These are phyloP conservation scores for Colletotrichum sp. DNA, from an alignment of 2,329 filamentous ascomycete species.

Conservation along the genomic window DNA sequence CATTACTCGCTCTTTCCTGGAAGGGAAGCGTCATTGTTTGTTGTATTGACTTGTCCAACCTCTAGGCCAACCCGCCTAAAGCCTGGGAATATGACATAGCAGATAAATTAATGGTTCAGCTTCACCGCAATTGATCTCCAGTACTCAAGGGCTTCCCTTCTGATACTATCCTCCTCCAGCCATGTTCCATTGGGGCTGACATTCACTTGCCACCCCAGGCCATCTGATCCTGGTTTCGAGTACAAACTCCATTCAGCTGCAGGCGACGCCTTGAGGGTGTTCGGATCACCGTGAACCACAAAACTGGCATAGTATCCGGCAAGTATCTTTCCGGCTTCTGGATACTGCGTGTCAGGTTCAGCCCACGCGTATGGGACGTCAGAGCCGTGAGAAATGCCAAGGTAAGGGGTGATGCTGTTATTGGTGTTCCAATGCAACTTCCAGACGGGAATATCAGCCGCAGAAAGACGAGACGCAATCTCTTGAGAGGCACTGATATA, in stretches of 20 bases:
- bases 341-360: neutral
- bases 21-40: neutral
- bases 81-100: accelerated
- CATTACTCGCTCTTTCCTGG: accelerated
- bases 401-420: constrained; percentile 35
- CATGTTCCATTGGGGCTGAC: neutral
- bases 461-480: neutral
- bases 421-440: constrained; percentile 44
- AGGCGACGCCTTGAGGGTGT: constrained; percentile 24
- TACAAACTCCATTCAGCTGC: constrained; percentile 26
- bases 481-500: constrained; percentile 1
- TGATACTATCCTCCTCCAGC: neutral
- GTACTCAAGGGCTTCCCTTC: constrained; percentile 1
- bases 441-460: constrained; percentile 33
- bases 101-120: neutral
- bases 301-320: constrained; percentile 38
- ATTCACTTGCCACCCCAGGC: neutral
- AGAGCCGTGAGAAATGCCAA: neutral
- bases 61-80: accelerated
- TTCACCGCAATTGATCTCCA: neutral
- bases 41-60: neutral
- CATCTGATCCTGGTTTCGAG: neutral
- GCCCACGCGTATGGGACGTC: constrained; percentile 2
- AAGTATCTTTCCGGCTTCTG: neutral
- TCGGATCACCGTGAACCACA: constrained; percentile 38